These are phyloP conservation scores for Sporothrix humicola DNA, from an alignment of 2,329 filamentous ascomycete species.

Conservation along the genomic window DNA sequence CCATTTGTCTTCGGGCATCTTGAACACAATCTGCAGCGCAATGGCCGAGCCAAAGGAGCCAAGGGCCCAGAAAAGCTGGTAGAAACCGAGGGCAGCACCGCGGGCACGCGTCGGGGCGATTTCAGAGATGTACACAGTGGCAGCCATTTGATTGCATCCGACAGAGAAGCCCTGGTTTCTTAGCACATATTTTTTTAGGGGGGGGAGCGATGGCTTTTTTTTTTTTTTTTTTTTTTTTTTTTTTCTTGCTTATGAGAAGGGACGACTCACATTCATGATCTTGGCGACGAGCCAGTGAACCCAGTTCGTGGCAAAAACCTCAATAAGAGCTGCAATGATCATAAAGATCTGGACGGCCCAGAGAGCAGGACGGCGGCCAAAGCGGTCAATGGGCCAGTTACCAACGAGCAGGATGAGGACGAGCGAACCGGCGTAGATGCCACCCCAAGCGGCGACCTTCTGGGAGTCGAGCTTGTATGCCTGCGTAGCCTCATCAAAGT, in stretches of 20 bases:
- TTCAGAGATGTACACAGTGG: slow-evolving; percentile 32
- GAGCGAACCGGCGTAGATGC: slow-evolving; percentile 27
- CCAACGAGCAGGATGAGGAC: slow-evolving; percentile 29
- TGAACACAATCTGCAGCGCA: slow-evolving; percentile 30
- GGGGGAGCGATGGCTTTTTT: background rate
- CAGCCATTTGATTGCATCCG: slow-evolving; percentile 31
- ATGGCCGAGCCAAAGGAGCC: slow-evolving; percentile 25
- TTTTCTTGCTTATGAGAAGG: background rate
- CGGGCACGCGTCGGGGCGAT: slow-evolving; percentile 31
- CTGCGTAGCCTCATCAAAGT: slow-evolving; percentile 22
- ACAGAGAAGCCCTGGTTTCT: slow-evolving; percentile 27
- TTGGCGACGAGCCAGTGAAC: slow-evolving; percentile 31
- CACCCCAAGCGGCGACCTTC: slow-evolving; percentile 30
- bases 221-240: background rate
- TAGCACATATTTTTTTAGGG: background rate
- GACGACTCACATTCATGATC: slow-evolving; percentile 29
- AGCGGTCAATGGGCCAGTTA: slow-evolving; percentile 33
- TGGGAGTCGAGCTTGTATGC: slow-evolving; percentile 28
- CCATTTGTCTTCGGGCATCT: slow-evolving; percentile 16
- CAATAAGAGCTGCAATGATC: slow-evolving; percentile 30
- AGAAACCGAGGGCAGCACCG: slow-evolving; percentile 32
- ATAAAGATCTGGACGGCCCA: slow-evolving; percentile 34
- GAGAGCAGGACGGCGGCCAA: slow-evolving; percentile 31
- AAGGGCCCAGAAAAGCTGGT: slow-evolving; percentile 33
- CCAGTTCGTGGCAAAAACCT: slow-evolving; percentile 31